These are phyloP conservation scores for Exutisphaerella laricina DNA, from an alignment of 2,329 filamentous ascomycete species.

Conservation along the genomic window DNA sequence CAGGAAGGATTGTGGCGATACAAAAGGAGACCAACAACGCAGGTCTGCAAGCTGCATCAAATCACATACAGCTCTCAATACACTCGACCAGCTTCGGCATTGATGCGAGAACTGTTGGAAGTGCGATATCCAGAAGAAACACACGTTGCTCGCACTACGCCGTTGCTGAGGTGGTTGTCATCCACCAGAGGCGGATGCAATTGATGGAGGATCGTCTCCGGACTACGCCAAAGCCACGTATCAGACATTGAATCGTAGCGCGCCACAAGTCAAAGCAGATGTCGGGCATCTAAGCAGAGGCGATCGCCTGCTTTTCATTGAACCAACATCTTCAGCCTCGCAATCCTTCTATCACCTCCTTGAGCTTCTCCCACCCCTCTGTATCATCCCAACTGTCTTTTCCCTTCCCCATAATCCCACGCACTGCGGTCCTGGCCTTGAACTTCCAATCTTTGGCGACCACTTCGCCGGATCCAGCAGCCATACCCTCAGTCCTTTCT, in stretches of 20 bases:
- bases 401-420: slow-evolving; percentile 75
- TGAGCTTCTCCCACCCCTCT: slow-evolving; percentile 59
- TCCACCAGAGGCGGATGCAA: no score
- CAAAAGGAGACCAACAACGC: slow-evolving; percentile 15
- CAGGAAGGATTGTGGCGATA: slow-evolving; percentile 10
- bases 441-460: slow-evolving; percentile 80
- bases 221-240: no score
- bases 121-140: slow-evolving; percentile 15
- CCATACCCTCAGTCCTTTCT: slow-evolving; percentile 49
- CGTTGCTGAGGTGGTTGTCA: no score
- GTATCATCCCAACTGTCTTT: slow-evolving; percentile 79
- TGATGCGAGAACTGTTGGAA: slow-evolving; percentile 22
- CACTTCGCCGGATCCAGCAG: slow-evolving; percentile 45
- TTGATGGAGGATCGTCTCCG: no score
- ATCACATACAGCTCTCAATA: slow-evolving; percentile 20
- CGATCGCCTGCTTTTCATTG: no score
- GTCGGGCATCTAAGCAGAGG: no score
- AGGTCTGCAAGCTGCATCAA: slow-evolving; percentile 16
- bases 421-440: slow-evolving; percentile 77
- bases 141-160: not conserved
- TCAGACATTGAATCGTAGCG: not conserved
- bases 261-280: no score
- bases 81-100: slow-evolving; percentile 20
- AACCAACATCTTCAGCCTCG: slow-evolving; percentile 30
- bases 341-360: slow-evolving; percentile 42